A percentile compares a stretch with the other conserved stretches of the same genome.
Conservation (phyloP, 2,329 filamentous ascomycete genomes). For the Ascochyta fabae region DNA sequence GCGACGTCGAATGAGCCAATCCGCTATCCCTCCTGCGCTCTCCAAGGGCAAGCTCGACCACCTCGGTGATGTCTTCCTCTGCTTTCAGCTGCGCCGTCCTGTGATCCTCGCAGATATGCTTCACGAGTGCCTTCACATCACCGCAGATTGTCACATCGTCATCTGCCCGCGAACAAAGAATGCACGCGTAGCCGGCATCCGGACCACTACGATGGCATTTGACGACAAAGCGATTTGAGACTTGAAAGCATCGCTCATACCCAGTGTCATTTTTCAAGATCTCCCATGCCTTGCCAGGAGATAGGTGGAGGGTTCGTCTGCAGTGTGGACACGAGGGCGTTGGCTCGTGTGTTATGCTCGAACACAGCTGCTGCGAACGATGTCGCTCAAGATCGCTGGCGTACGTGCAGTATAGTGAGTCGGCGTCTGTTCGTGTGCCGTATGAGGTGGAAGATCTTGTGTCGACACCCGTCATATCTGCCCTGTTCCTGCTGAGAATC, state of each 20-base stretch:
- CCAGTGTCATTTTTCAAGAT: conserved; percentile 40
- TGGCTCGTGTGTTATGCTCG: conserved; percentile 31
- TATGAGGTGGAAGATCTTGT: conserved; percentile 36
- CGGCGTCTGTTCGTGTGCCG: conserved; percentile 21
- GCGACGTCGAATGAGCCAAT: conserved; percentile 22
- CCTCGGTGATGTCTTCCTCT: conserved; percentile 43
- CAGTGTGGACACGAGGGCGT: conserved; percentile 44
- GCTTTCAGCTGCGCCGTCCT: conserved; percentile 36
- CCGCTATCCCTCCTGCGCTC: conserved; percentile 37
- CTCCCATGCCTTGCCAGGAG: conserved; percentile 46
- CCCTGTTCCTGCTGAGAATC: conserved; percentile 27
- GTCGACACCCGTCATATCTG: conserved; percentile 28
- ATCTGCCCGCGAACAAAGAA: conserved; percentile 37
- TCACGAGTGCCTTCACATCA: conserved; percentile 46
- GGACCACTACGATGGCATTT: conserved; percentile 44
- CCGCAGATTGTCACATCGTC: conserved; percentile 43
- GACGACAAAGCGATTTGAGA: conserved; percentile 46
- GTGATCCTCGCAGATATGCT: conserved; percentile 46
- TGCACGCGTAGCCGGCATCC: conserved; percentile 45
- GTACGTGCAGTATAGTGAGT: conserved; percentile 40
- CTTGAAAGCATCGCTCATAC: conserved; percentile 41
- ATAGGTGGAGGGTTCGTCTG: conserved; percentile 37
- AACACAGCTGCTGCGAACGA: conserved; percentile 33
- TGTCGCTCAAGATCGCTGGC: conserved; percentile 41
- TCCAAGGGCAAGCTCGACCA: conserved; percentile 31